Evolutionary conservation across 2,329 filamentous ascomycete species (phyloP).

Genomic region (Cercospora zeina): DNA sequence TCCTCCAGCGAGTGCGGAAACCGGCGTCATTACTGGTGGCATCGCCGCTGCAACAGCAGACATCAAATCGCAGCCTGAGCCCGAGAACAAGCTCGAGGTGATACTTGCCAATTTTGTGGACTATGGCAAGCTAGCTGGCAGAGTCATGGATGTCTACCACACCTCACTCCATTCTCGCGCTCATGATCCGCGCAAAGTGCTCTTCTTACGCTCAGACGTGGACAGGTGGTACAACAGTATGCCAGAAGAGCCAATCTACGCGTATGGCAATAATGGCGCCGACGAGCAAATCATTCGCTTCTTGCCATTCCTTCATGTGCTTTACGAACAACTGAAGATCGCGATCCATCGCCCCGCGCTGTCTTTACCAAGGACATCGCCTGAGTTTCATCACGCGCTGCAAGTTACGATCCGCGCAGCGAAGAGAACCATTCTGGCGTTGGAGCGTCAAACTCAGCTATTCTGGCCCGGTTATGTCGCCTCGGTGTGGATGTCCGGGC

Average conservation of each 20-base stretch:
- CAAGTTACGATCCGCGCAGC: constrained; percentile 39
- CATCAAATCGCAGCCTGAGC: neutral
- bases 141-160: constrained; percentile 32
- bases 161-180: constrained; percentile 28
- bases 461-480: constrained; percentile 43
- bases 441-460: constrained; percentile 30
- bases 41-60: neutral
- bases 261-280: constrained; percentile 22
- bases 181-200: constrained; percentile 26
- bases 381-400: constrained; percentile 39
- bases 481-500: constrained; percentile 44
- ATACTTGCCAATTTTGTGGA: constrained; percentile 33
- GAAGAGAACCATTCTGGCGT: constrained; percentile 35
- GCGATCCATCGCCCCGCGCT: constrained; percentile 42
- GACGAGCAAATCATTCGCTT: constrained; percentile 29
- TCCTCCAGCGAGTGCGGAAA: neutral
- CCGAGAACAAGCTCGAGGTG: constrained; percentile 23
- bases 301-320: constrained; percentile 37
- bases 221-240: constrained; percentile 34
- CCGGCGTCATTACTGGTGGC: constrained; percentile 1
- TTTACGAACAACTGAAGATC: constrained; percentile 41
- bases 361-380: constrained; percentile 36
- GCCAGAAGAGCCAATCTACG: constrained; percentile 27
- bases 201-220: constrained; percentile 31
- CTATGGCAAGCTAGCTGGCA: constrained; percentile 30